Evolutionary conservation across 2,329 filamentous ascomycete species (phyloP), one percentile per base, ranked within the genome.

Genomic region (Pseudogymnoascus sp.): DNA sequence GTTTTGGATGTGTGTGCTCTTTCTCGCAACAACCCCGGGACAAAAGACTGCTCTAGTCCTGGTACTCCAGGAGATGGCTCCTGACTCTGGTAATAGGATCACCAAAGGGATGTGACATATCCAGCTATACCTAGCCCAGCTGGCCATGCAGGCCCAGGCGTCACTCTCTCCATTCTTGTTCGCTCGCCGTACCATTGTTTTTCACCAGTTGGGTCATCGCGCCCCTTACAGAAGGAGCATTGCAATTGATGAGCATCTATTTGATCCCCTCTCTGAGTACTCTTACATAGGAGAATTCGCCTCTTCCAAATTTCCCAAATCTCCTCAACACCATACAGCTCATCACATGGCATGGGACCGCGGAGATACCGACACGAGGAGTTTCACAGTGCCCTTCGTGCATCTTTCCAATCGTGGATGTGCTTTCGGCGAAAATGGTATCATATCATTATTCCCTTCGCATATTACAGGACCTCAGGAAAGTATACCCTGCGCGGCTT

Each of bases 241-340:
- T 29, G 29, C 23, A 54, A 54, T 34, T 57, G 51, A 57, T 57
- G 51, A 57, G 51, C 51, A 57, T 57, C 51, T 57, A 57, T 57
- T 31, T 57, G n/a, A 18, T 57, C 12, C 51, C 51, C 51, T 57
- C 29, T 18, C 26, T 57, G 26, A 34, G 21, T 34, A 34, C n/a
- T 18, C 51, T 31, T 31, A 31, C 47, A 54, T 31, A 18, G 14
- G 29, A n/a, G n/a, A 34, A 54, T 54, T 54, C 31, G 26, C 47
- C 47, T 54, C 47, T 34, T 54, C 5, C 47, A 54, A 54, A 57
- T 57, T 51, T 57, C 47, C 42, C n/a, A 57, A 57, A 34, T 51
- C 31, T 29, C 21, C n/a, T 57, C 29, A 11, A 18, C 8, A 8
- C 51, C 51, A 57, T 34, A 7, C 14, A 57, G 7, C 4, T 57